These are phyloP conservation scores for Nidularia sp. DNA, from an alignment of 768 basidiomycete genomes.

Conservation along the genomic window DNA sequence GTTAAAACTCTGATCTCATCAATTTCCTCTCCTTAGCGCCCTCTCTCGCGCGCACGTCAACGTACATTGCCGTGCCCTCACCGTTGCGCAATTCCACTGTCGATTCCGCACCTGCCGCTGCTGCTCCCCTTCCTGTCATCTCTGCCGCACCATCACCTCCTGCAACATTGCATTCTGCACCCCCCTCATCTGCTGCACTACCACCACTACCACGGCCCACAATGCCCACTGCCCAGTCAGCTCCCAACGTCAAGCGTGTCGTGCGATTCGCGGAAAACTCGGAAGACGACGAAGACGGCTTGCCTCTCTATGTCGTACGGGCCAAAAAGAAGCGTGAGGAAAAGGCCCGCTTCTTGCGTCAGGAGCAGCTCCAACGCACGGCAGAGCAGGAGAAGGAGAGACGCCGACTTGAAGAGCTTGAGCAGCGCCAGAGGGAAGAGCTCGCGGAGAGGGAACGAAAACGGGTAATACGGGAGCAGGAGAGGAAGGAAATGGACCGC, in stretches of 20 bases:
- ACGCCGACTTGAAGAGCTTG: conserved; percentile 38
- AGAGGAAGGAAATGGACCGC: conserved; percentile 54
- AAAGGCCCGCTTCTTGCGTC: conserved; percentile 62
- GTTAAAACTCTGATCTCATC: not conserved
- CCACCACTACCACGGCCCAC: conserved; percentile 1
- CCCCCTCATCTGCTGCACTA: conserved; percentile 7
- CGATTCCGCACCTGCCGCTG: conserved; percentile 2
- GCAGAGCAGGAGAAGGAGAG: conserved; percentile 48
- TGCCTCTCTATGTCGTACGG: conserved; percentile 70
- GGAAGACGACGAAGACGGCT: conserved; percentile 63
- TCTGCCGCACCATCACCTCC: no score
- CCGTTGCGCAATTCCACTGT: conserved; percentile 39
- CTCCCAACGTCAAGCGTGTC: conserved; percentile 40
- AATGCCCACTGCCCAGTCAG: not conserved
- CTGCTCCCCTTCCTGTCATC: no score
- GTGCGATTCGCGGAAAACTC: conserved; percentile 66
- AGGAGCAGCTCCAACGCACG: conserved; percentile 51
- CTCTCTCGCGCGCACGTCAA: conserved; percentile 7
- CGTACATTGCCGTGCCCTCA: conserved; percentile 35
- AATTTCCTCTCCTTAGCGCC: not conserved
- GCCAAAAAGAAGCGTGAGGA: conserved; percentile 71
- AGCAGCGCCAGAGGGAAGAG: conserved; percentile 37
- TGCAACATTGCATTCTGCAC: no score
- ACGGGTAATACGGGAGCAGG: conserved; percentile 40
- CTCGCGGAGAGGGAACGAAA: conserved; percentile 45